Conservation (phyloP, 805 yeast genomes). For the Yarrowia divulgata region DNA sequence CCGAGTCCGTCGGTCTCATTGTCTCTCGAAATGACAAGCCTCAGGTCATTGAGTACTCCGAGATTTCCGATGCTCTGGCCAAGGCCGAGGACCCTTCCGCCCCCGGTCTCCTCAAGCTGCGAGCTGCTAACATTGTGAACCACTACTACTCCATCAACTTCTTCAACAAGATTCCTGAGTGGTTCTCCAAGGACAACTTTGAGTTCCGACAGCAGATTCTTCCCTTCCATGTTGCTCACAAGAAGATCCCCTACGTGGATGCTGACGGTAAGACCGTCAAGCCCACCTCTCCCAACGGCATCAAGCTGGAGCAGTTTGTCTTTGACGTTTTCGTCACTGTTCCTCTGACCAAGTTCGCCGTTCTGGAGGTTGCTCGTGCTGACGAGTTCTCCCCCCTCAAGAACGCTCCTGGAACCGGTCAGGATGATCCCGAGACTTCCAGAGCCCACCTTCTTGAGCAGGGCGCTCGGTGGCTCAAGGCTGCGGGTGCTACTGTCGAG, state of each 20-base stretch:
- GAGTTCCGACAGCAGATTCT: conserved; percentile 60
- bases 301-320: conserved; percentile 94
- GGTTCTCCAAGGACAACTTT: conserved; percentile 54
- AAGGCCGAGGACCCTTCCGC: conserved; percentile 63
- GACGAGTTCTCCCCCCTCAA: conserved; percentile 94
- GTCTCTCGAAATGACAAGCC: conserved; percentile 69
- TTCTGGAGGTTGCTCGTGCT: conserved; percentile 84
- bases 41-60: conserved; percentile 94
- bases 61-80: conserved; percentile 77
- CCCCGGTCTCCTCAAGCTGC: conserved; percentile 65
- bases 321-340: conserved; percentile 93
- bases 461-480: conserved; percentile 74
- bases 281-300: conserved; percentile 86
- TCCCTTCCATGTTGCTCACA: conserved; percentile 95
- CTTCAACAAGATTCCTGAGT: conserved; percentile 64
- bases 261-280: conserved; percentile 56
- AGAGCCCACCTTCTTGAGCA: conserved; percentile 66
- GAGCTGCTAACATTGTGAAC: conserved; percentile 97
- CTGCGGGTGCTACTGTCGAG: conserved; percentile 69
- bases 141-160: conserved; percentile 91
- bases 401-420: conserved; percentile 81
- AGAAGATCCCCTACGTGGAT: conserved; percentile 77
- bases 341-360: conserved; percentile 75
- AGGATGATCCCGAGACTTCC: conserved; percentile 87
- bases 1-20: conserved; percentile 90